Percentiles rank a stretch among this genome's conserved stretches.
Evolutionary conservation across 2,329 filamentous ascomycete genomes (phyloP).

Genomic region (Thielaviopsis musarum): DNA sequence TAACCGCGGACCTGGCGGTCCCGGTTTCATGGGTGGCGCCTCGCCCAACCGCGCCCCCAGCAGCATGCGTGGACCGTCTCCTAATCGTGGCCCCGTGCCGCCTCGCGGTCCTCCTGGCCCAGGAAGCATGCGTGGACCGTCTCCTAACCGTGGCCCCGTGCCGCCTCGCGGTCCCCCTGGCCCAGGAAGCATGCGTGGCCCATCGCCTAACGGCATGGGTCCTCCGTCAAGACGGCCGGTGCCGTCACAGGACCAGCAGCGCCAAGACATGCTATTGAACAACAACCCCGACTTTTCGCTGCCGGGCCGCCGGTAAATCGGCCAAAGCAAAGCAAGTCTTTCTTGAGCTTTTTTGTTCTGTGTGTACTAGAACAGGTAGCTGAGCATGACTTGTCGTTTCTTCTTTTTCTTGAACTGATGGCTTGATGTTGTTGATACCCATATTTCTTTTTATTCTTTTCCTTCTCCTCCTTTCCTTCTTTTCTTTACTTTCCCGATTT

Average conservation of each 20-base stretch:
- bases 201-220: background rate
- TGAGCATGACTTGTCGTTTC: background rate
- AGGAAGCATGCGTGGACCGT: background rate
- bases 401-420: background rate
- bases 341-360: too few relatives aligned
- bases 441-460: background rate
- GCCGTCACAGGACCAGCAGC: constrained; percentile 30
- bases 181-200: background rate
- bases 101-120: constrained; percentile 18
- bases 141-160: background rate
- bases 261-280: constrained; percentile 57
- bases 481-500: background rate
- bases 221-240: background rate
- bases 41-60: background rate
- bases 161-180: too few relatives aligned
- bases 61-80: background rate
- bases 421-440: background rate
- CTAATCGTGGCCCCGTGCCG: constrained; percentile 20
- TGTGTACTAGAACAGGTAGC: background rate
- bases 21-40: background rate
- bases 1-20: background rate
- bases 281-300: constrained; percentile 78
- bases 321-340: too few relatives aligned
- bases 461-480: background rate
- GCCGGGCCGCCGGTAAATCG: constrained; percentile 21